Percentiles rank a stretch among this genome's conserved stretches.
Evolutionary conservation across 805 yeast genomes (phyloP).

Genomic region (Phaffomyces antillensis): DNA sequence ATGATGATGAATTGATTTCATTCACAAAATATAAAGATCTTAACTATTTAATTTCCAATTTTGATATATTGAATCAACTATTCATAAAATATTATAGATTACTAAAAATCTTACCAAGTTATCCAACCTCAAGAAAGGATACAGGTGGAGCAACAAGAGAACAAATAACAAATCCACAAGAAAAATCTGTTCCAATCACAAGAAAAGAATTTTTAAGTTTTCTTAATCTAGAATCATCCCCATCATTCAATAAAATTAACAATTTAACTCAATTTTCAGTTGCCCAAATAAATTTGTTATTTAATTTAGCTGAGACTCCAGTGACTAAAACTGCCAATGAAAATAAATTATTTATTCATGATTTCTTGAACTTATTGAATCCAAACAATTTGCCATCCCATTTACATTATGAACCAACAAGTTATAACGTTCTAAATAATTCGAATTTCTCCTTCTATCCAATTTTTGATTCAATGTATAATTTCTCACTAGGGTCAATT

Average conservation of each 20-base stretch:
- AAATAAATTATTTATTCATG: conserved; percentile 27
- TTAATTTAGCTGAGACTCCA: conserved; percentile 17
- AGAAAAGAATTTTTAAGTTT: conserved; percentile 29
- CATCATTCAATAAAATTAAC: conserved; percentile 29
- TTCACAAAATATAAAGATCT: conserved; percentile 32
- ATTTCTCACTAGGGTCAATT: conserved; percentile 83
- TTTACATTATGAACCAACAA: conserved; percentile 18
- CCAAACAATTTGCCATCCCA: conserved; percentile 28
- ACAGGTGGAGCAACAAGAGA: conserved; percentile 7
- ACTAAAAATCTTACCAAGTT: conserved; percentile 7
- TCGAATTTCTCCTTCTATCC: conserved; percentile 41
- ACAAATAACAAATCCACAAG: conserved; percentile 14
- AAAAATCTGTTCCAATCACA: conserved; percentile 26
- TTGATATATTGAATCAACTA: conserved; percentile 33
- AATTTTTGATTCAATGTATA: conserved; percentile 80
- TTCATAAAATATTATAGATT: conserved; percentile 26
- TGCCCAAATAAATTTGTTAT: conserved; percentile 32
- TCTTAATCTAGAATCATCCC: conserved; percentile 26
- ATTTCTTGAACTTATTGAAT: conserved; percentile 33
- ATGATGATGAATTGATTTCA: conserved; percentile 26
- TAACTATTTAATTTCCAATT: conserved; percentile 31
- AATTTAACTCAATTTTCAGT: conserved; percentile 35
- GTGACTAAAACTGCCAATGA: background rate
- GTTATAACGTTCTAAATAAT: conserved; percentile 3
- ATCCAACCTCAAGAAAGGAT: conserved; percentile 3